These are phyloP conservation scores for Artemisia tridentata DNA, from an alignment of 129 eudicot species.

Conservation along the genomic window DNA sequence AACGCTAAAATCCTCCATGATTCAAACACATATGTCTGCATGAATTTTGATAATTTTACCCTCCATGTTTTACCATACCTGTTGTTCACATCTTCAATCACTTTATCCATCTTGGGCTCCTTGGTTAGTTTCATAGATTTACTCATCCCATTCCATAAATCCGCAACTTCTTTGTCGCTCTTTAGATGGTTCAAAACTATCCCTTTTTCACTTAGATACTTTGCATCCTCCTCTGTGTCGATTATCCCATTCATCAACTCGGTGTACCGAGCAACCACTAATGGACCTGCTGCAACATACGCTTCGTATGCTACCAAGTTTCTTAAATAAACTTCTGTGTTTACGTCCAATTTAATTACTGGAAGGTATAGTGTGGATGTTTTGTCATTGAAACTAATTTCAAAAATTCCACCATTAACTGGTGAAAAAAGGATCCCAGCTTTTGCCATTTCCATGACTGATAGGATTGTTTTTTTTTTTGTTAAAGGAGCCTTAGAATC, in stretches of 20 bases:
- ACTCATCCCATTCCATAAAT: constrained; percentile 82
- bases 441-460: constrained; percentile 49
- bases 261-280: too few species aligned
- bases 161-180: constrained; percentile 72
- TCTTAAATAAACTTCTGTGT: too few species aligned
- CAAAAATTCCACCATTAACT: constrained; percentile 40
- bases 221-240: too few species aligned
- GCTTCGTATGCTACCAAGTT: too few species aligned
- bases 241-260: too few species aligned
- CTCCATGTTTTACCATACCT: constrained; percentile 52
- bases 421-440: constrained; percentile 52
- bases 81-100: constrained; percentile 66
- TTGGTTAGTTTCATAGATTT: constrained; percentile 57
- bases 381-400: constrained; percentile 40
- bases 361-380: constrained; percentile 47
- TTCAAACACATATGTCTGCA: constrained; percentile 44
- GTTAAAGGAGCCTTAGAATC: constrained; percentile 36
- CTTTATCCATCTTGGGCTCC: constrained; percentile 54
- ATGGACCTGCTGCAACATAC: too few species aligned
- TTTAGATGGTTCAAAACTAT: constrained; percentile 67
- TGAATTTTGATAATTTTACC: constrained; percentile 39
- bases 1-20: constrained; percentile 64
- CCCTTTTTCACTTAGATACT: too few species aligned
- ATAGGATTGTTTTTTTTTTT: constrained; percentile 72
- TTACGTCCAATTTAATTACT: too few species aligned